Base-by-base conservation (phyloP, 345 rosid genomes). In the Camelina sativa region DNA sequence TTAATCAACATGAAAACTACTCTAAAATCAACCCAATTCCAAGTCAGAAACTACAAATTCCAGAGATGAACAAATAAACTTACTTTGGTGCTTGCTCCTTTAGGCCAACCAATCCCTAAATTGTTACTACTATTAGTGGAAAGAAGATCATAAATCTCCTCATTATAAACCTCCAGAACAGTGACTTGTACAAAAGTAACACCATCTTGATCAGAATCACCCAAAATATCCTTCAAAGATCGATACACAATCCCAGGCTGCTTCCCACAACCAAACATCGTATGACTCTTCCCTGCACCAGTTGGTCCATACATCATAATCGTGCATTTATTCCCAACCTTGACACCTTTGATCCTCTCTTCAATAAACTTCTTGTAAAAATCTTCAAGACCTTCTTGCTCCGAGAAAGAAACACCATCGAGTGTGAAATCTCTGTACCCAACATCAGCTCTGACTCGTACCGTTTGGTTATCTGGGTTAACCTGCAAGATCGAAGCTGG, bases 291-390 rank as follows among this genome's bases (percentile, higher is more conserved):
- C 0, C 99, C 99, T 0, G 99, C 86, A 67, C 99, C 97, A 0
- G 99, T 95, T 0, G 99, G 99, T 28, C 99, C 99, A 46, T 95
- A 95, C 99, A 92, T 95, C 99, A 95, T 85, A 2, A 95, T 73
- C 0, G 99, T 95, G 46, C 99, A 90, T 62, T 88, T 95, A 0
- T 75, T 82, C 48, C 99, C 99, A 74, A 85, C 8, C 67, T 88
- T 92, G 50, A 95, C 99, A 28, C 88, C 97, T 51, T 76, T 83
- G 6, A 95, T 86, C 77, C 99, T 86, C 52, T 89, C 83, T 80
- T 84, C 78, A 1, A 95, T 86, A 43, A 92, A 95, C 65, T 85
- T 89, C 74, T 80, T 85, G 81, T 95, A 95, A 34, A 95, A 95
- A 10, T 82, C 50, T 62, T 84, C 92, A 10, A 90, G 80, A 65